Evolutionary conservation across 371 early-diverging fungal genomes (phyloP), one percentile per base, ranked within the genome.

Genomic region (Mortierella sp.): DNA sequence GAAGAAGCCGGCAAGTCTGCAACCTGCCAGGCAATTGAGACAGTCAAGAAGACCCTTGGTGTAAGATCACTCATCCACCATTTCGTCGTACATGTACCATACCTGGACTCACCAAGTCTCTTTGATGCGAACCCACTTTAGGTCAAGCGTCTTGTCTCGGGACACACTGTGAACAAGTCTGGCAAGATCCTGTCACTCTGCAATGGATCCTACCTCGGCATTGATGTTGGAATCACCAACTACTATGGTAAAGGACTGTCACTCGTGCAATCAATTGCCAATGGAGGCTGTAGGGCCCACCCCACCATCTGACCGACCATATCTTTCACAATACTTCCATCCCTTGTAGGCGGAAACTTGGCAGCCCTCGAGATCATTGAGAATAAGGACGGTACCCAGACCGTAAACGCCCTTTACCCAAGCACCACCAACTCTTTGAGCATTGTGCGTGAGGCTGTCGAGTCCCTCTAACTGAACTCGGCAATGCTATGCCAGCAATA

Each of bases 141-240:
- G 83, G 92, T 90, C 1, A 88, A 88, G 57, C 82, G 93, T 1
- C 89, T 94, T 86, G 88, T 94, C 8, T 82, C 92, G n/a, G 94
- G 92, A 2, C 94, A 94, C 59, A 94, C 93, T 5, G 87, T 88
- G 2, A 79, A 82, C 27, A 80, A 82, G 44, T 54, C 57, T 3
- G 72, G 72, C 37, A 66, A 78, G 45, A 88, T 94, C 59, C 82
- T 83, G 12, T 83, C 90, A 3, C 81, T 90, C 4, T 92, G 91
- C 73, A 76, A 85, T 21, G 89, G 89, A 9, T 80, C 81, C 37
- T 82, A 89, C n/a, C 71, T 89, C 53, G 78, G 92, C 48, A 90
- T 92, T 57, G 93, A 94, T 63, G 88, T 91, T 29, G 94, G 94
- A 13, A 92, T 94, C 45, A 90, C 90, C 29, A 62, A 65, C 17